These are phyloP conservation scores for Simplicillium sp. DNA, from an alignment of 2,329 filamentous ascomycete species.

Conservation along the genomic window DNA sequence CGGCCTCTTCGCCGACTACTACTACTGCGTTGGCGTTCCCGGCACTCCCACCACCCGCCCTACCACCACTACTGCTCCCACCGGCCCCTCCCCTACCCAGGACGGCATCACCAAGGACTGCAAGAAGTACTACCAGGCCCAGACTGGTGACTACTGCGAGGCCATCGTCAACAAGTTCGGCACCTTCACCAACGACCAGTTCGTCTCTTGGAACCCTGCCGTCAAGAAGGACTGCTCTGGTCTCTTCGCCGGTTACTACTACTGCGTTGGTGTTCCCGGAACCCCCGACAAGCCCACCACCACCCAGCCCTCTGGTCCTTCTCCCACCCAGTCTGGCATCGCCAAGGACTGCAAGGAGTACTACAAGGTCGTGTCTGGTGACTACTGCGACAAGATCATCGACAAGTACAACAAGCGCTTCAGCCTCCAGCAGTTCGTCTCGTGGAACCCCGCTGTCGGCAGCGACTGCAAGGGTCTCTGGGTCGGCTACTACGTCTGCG, in stretches of 20 bases:
- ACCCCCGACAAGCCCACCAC: conserved; percentile 6
- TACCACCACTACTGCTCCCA: conserved; percentile 3
- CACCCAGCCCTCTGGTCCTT: neutral
- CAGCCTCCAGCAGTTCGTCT: conserved; percentile 16
- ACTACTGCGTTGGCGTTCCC: conserved; percentile 3
- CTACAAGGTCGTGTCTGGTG: conserved; percentile 8
- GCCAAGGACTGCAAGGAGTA: conserved; percentile 6
- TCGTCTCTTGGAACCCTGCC: conserved; percentile 1
- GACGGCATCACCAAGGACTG: conserved; percentile 3
- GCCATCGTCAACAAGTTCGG: conserved; percentile 1
- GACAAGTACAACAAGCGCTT: conserved; percentile 18
- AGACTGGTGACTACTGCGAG: conserved; percentile 2
- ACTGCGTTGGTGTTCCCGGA: conserved; percentile 5
- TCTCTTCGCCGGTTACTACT: conserved; percentile 1
- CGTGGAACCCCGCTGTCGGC: conserved; percentile 7
- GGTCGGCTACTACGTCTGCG: conserved; percentile 8
- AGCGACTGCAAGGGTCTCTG: conserved; percentile 7
- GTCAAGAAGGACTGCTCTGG: conserved; percentile 2
- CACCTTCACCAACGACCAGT: neutral
- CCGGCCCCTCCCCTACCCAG: conserved; percentile 6
- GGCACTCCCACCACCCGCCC: conserved; percentile 1
- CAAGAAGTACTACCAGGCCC: conserved; percentile 1
- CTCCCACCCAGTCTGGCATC: conserved; percentile 4
- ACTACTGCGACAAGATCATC: conserved; percentile 8
- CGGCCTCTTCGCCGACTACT: conserved; percentile 1